Evolutionary conservation across 2,329 filamentous ascomycete species (phyloP), one percentile per base, ranked within the genome.

Genomic region (Scolecobasidium constrictum): DNA sequence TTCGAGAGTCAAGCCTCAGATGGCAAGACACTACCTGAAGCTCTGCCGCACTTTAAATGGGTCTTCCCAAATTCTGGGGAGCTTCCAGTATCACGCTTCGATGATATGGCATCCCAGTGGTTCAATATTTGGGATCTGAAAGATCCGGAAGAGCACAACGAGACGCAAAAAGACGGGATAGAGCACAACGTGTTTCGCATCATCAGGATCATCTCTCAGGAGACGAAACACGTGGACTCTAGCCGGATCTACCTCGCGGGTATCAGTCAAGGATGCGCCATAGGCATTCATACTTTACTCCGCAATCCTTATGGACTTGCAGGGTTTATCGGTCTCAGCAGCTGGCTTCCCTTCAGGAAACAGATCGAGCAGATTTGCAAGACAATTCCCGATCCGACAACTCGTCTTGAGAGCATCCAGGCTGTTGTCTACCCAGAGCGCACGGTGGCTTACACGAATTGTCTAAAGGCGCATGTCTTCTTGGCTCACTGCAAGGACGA

Each of bases 101-200:
- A 48, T 4, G 36, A 46, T 18, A 48, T 50, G 7, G 51, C 61
- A 46, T 51, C 55, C n/a, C 60, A 64, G 45, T 64, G 62, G 59
- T 64, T 64, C 42, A 60, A 63, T 42, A 57, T 61, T 42, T 55
- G 50, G 48, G 52, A 49, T 4, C 51, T 54, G 3, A 52, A 57
- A 31, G 34, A 55, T 7, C 53, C 54, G 3, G 47, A 55, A 23
- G 49, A 56, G 39, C 39, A 48, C 21, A 45, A 48, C 35, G 50
- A 53, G 13, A 35, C 53, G 12, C 49, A 55, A 37, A 19, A 26
- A 9, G 48, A 44, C 18, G 54, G 53, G 12, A 44, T 57, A 15
- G 31, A 43, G 11, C 47, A 52, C 15, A 54, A 50, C 28, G 35
- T 53, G 12, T n/a, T 17, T 15, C 43, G 38, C 26, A 35, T 58